phyloP scores from a whole-genome alignment of 371 early-diverging fungal genomes.

The Mucor plumbeus region DNA sequence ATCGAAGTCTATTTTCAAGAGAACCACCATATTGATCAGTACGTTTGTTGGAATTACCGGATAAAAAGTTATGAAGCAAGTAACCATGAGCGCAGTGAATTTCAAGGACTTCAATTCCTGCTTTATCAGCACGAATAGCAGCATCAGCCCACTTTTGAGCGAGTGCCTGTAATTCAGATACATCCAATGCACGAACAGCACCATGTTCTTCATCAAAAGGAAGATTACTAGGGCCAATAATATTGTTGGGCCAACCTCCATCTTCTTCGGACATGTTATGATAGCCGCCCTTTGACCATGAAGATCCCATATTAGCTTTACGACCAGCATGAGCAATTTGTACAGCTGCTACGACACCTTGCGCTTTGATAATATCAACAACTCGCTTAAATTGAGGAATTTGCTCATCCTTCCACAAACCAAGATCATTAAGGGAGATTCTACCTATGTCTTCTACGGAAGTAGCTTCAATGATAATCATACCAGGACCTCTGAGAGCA shows the following conservation, averaged over 20 bases:
- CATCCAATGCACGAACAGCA: conserved; percentile 64
- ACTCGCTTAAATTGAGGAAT: conserved; percentile 64
- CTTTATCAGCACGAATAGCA: conserved; percentile 72
- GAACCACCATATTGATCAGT: conserved; percentile 86
- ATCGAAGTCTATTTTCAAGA: conserved; percentile 76
- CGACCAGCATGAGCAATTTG: conserved; percentile 89
- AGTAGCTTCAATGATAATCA: conserved; percentile 82
- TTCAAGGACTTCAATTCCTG: conserved; percentile 88
- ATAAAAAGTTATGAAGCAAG: conserved; percentile 79
- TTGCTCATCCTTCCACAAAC: conserved; percentile 87
- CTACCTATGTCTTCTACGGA: conserved; percentile 78
- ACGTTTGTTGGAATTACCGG: conserved; percentile 80
- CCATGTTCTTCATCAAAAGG: conserved; percentile 50
- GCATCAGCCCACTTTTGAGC: conserved; percentile 72
- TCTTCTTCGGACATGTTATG: conserved; percentile 62
- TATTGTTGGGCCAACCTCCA: conserved; percentile 85
- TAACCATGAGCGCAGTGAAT: conserved; percentile 82
- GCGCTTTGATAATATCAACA: conserved; percentile 66
- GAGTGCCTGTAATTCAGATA: conserved; percentile 65
- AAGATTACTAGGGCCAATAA: conserved; percentile 72
- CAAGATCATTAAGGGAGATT: conserved; percentile 75
- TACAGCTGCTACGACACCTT: conserved; percentile 65
- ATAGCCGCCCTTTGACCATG: conserved; percentile 70
- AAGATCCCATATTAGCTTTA: conserved; percentile 72
- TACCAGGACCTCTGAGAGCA: conserved; percentile 76